Conservation (phyloP, 2,329 filamentous ascomycete genomes). For the Meredithiella fracta region DNA sequence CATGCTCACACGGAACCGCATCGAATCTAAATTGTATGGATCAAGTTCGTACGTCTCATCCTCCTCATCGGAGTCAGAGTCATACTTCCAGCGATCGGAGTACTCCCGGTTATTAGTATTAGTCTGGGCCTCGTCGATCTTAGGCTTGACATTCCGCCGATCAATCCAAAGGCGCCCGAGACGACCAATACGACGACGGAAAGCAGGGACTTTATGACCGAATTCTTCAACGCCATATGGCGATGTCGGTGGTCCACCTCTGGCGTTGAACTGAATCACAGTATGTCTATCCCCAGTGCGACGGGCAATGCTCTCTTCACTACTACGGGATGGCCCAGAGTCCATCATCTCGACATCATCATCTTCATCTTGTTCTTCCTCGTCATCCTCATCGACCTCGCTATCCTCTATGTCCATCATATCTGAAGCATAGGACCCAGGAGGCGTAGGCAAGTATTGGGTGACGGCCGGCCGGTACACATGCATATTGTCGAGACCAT, state of each 20-base stretch:
- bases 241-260: neutral
- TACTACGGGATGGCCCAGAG: neutral
- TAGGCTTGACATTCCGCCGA: constrained; percentile 48
- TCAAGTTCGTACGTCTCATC: constrained; percentile 68
- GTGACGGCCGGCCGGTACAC: constrained; percentile 58
- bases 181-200: constrained; percentile 69
- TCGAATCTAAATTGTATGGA: constrained; percentile 43
- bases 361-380: neutral
- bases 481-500: constrained; percentile 42
- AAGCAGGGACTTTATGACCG: constrained; percentile 38
- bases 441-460: constrained; percentile 52
- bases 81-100: constrained; percentile 68
- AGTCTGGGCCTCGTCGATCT: constrained; percentile 27
- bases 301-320: neutral
- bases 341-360: neutral
- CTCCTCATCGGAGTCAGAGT: constrained; percentile 70
- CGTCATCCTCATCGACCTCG: neutral
- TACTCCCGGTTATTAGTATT: constrained; percentile 18
- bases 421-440: constrained; percentile 38
- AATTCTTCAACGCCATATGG: neutral
- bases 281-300: neutral
- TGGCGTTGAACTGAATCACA: neutral
- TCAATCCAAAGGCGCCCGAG: constrained; percentile 80
- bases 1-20: constrained; percentile 35
- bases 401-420: constrained; percentile 32